Evolutionary conservation across 1,284 basidiomycete genomes (phyloP).

Genomic region (Sporisorium sorghi): DNA sequence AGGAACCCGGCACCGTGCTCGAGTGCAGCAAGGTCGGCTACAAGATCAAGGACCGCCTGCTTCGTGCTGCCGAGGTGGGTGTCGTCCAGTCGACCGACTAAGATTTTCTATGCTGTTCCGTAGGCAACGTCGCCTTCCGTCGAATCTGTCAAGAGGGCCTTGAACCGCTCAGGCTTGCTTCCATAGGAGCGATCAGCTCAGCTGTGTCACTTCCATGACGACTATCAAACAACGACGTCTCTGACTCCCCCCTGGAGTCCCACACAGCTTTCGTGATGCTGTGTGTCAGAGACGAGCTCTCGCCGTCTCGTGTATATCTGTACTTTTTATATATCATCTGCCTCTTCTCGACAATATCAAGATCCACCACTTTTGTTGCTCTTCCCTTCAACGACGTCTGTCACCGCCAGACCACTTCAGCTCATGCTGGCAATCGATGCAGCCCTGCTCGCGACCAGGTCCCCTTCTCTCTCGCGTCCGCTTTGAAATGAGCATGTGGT

Average conservation of each 20-base stretch:
- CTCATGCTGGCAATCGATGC: background rate
- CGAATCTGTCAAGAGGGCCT: background rate
- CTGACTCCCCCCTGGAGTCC: background rate
- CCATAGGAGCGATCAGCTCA: background rate
- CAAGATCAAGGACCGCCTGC: conserved; percentile 73
- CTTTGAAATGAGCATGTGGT: too few relatives aligned
- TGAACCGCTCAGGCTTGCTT: background rate
- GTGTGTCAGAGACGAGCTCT: background rate
- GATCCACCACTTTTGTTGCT: conserved; percentile 28
- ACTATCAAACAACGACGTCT: background rate
- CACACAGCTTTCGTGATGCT: background rate
- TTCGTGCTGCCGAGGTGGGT: conserved; percentile 95
- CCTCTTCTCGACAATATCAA: conserved; percentile 18
- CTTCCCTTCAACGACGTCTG: background rate
- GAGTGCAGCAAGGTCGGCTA: conserved; percentile 91
- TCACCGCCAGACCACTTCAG: background rate
- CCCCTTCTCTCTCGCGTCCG: too few relatives aligned
- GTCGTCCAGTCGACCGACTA: conserved; percentile 74
- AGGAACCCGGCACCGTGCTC: conserved; percentile 87
- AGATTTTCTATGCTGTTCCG: background rate
- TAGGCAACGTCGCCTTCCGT: background rate
- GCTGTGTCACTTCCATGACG: background rate
- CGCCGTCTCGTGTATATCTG: conserved; percentile 33
- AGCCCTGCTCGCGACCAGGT: background rate
- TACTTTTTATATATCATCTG: conserved; percentile 26